Conservation (phyloP, 345 rosid species). For the Populus alba region DNA sequence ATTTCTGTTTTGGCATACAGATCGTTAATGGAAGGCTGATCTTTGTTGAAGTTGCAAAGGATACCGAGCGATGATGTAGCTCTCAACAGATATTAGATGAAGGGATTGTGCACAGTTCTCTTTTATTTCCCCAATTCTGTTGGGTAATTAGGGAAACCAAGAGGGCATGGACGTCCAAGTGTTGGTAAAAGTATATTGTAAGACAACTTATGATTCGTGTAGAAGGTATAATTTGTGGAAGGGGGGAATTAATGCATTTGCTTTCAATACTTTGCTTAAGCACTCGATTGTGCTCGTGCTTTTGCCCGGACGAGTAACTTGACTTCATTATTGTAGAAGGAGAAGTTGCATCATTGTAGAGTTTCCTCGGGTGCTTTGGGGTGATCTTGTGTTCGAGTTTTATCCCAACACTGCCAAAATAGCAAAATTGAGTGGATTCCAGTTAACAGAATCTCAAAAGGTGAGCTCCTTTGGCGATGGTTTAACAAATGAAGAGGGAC, state of each 20-base stretch:
- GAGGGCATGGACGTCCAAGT: not conserved
- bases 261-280: not conserved
- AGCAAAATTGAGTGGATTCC: not conserved
- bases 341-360: not conserved
- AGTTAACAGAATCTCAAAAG: not conserved
- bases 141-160: not conserved
- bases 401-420: not conserved
- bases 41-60: constrained; percentile 48
- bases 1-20: constrained; percentile 19
- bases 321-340: not conserved
- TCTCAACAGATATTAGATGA: not conserved
- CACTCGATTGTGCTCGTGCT: not conserved
- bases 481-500: not conserved
- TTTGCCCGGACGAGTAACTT: not conserved
- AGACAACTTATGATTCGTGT: not conserved
- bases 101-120: not conserved
- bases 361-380: not conserved
- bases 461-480: too few relatives aligned
- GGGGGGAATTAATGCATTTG: not conserved
- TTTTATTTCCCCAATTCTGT: not conserved
- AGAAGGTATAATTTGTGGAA: not conserved
- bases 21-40: constrained; percentile 43
- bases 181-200: not conserved
- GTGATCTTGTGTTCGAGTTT: too few relatives aligned
- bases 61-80: constrained; percentile 7